phyloP scores from a whole-genome alignment of 768 basidiomycete species.

The Russula vinacea region DNA sequence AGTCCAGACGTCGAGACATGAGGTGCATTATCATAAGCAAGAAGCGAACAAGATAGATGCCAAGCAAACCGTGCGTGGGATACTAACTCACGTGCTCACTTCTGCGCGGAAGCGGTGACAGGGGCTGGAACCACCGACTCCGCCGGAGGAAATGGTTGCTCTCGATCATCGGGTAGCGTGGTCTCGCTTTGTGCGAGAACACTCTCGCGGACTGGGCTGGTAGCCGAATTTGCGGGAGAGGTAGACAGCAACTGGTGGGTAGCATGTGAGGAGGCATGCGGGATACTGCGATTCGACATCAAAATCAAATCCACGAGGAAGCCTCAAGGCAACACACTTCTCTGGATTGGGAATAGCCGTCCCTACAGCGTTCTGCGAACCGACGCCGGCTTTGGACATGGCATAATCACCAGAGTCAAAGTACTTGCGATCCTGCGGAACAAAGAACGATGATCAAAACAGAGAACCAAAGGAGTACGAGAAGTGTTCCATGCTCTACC shows the following conservation, averaged over 20 bases:
- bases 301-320: constrained; percentile 24
- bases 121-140: constrained; percentile 17
- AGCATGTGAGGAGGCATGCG: constrained; percentile 72
- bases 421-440: constrained; percentile 88
- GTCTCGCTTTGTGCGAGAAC: constrained; percentile 22
- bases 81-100: constrained; percentile 22
- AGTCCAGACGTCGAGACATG: constrained; percentile 18
- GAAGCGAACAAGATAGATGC: not conserved
- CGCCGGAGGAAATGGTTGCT: constrained; percentile 12
- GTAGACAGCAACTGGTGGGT: constrained; percentile 38
- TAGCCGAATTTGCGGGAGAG: constrained; percentile 26
- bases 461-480: constrained; percentile 19
- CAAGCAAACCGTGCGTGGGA: constrained; percentile 11
- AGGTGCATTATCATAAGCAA: constrained; percentile 28
- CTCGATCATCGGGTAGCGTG: constrained; percentile 7
- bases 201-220: constrained; percentile 30
- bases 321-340: constrained; percentile 56
- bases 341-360: constrained; percentile 98
- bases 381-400: constrained; percentile 88
- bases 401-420: constrained; percentile 99
- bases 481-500: constrained; percentile 44
- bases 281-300: constrained; percentile 57
- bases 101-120: constrained; percentile 13
- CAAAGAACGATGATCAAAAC: constrained; percentile 22
- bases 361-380: constrained; percentile 85